phyloP scores from a whole-genome alignment of 179 eudicot genomes.

The Dionaea muscipula region DNA sequence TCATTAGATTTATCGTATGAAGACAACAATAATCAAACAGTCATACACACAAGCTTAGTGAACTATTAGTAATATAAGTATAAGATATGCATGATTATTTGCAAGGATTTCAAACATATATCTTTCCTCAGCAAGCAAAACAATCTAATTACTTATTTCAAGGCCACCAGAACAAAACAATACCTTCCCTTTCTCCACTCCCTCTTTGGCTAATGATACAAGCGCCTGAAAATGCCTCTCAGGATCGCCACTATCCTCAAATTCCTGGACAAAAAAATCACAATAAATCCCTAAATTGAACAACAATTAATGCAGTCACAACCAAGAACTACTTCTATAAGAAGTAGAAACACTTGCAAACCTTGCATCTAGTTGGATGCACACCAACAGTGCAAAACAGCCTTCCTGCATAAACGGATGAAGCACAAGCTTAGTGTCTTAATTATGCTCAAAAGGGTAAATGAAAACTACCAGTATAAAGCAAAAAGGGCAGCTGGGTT shows the following conservation, averaged over 20 bases:
- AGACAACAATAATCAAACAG: no score
- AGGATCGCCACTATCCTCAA: slow-evolving; percentile 92
- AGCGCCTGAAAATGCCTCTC: slow-evolving; percentile 78
- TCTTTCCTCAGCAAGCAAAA: background rate
- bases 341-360: slow-evolving; percentile 19
- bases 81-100: background rate
- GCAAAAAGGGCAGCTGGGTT: no score
- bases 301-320: background rate
- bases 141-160: background rate
- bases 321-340: background rate
- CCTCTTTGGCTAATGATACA: slow-evolving; percentile 65
- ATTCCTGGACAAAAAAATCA: slow-evolving; percentile 42
- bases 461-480: no score
- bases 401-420: slow-evolving; percentile 43
- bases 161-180: background rate
- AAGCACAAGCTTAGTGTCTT: no score
- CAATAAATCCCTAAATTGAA: background rate
- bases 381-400: slow-evolving; percentile 97
- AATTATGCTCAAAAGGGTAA: no score
- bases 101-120: background rate
- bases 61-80: no score
- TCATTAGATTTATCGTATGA: no score
- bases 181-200: slow-evolving; percentile 93
- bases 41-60: no score
- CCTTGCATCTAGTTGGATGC: slow-evolving; percentile 95